Conservation (phyloP, 345 rosid genomes). For the Kandelia obovata region DNA sequence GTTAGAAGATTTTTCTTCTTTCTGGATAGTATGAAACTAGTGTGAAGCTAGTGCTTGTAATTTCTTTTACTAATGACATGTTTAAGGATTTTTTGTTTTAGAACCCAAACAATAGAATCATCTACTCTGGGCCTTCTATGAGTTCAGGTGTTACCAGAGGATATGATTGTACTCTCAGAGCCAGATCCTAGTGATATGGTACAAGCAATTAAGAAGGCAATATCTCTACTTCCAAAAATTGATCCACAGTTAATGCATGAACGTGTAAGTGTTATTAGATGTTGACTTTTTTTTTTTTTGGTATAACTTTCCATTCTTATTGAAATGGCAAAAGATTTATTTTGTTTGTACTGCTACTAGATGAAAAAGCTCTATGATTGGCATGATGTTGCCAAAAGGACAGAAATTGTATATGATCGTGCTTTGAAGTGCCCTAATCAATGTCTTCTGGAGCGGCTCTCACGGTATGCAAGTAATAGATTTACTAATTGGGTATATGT, state of each 20-base stretch:
- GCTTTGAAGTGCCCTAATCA: conserved; percentile 71
- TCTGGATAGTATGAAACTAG: not conserved
- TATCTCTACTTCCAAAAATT: conserved; percentile 70
- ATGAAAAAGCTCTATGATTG: conserved; percentile 87
- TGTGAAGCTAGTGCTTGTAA: not conserved
- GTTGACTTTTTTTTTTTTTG: not conserved
- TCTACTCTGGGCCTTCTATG: conserved; percentile 1
- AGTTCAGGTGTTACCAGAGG: conserved; percentile 85
- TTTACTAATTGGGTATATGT: not conserved
- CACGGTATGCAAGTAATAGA: conserved; percentile 43
- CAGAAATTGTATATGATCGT: conserved; percentile 79
- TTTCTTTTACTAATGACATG: not conserved
- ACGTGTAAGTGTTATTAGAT: conserved; percentile 61
- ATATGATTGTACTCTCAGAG: conserved; percentile 91
- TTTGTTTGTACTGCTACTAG: conserved; percentile 25
- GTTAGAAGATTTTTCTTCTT: conserved; percentile 3
- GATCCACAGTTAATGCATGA: conserved; percentile 85
- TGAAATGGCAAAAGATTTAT: conserved; percentile 1
- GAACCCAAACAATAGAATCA: not conserved
- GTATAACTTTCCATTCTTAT: not conserved
- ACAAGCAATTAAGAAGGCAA: conserved; percentile 68
- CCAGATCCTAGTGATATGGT: conserved; percentile 97
- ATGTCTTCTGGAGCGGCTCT: conserved; percentile 52
- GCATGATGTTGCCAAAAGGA: conserved; percentile 94
- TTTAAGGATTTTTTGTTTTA: conserved; percentile 5